Evolutionary conservation across 768 basidiomycete species (phyloP).

Genomic region (Leucosporidium scottii): DNA sequence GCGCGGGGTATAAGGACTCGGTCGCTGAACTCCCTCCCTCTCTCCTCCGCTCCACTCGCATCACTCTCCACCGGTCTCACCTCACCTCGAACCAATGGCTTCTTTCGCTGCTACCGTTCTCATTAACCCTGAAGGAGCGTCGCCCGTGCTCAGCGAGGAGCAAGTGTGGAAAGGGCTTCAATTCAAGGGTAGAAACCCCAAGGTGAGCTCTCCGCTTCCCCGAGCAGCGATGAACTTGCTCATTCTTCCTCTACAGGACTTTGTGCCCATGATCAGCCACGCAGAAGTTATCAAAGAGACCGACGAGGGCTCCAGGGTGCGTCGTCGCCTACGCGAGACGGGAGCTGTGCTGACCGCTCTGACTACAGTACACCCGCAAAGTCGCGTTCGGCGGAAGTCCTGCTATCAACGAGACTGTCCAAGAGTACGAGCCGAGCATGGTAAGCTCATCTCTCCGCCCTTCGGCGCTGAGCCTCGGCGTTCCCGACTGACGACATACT

Average conservation of each 20-base stretch:
- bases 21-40: too few species aligned
- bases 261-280: slow-evolving; percentile 8
- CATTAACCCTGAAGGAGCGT: slow-evolving; percentile 17
- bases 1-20: too few species aligned
- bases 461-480: too few species aligned
- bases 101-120: slow-evolving; percentile 15
- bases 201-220: too few species aligned
- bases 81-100: not conserved
- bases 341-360: not conserved
- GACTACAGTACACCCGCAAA: slow-evolving; percentile 4
- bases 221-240: too few species aligned
- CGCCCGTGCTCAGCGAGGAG: not conserved
- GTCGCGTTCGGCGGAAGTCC: slow-evolving; percentile 7
- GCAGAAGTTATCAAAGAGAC: slow-evolving; percentile 9
- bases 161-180: slow-evolving; percentile 17
- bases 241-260: too few species aligned
- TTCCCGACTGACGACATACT: too few species aligned
- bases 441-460: slow-evolving; percentile 4
- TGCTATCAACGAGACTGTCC: slow-evolving; percentile 6
- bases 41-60: not conserved
- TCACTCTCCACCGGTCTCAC: not conserved
- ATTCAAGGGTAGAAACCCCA: slow-evolving; percentile 15
- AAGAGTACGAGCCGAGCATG: not conserved
- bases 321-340: too few species aligned
- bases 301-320: slow-evolving; percentile 20